Evolutionary conservation across 345 rosid species (phyloP).

Genomic region (Bruguiera sexangula): DNA sequence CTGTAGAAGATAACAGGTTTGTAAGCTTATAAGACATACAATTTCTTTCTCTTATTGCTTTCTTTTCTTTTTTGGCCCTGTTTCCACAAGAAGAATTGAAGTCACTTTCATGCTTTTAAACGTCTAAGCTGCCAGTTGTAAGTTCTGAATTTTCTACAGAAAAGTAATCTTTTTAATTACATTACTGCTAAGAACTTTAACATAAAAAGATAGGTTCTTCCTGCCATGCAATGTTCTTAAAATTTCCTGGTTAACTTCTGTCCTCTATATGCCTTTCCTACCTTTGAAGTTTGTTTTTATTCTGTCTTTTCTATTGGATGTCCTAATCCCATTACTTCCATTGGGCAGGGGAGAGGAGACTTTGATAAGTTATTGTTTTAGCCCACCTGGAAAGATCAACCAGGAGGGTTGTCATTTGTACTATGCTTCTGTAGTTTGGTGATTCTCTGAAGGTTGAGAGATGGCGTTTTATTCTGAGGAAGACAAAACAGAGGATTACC

Average conservation of each 20-base stretch:
- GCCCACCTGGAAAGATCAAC: background rate
- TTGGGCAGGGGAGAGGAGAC: constrained; percentile 18
- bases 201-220: constrained; percentile 36
- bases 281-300: constrained; percentile 40
- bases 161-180: no score
- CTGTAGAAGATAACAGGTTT: background rate
- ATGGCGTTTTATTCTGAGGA: constrained; percentile 19
- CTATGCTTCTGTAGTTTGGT: constrained; percentile 12
- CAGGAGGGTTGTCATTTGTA: background rate
- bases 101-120: no score
- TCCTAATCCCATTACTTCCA: constrained; percentile 21
- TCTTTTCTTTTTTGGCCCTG: background rate
- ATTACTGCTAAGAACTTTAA: constrained; percentile 3
- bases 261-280: constrained; percentile 37
- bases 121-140: no score
- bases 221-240: constrained; percentile 7
- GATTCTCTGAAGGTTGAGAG: constrained; percentile 7
- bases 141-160: no score
- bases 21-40: background rate
- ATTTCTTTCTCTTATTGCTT: background rate
- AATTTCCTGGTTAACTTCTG: constrained; percentile 14
- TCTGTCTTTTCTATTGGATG: constrained; percentile 31
- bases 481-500: constrained; percentile 21
- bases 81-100: no score
- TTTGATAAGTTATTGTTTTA: constrained; percentile 16